These are phyloP conservation scores for Lentinula sp. DNA, from an alignment of 768 basidiomycete genomes.

Conservation along the genomic window DNA sequence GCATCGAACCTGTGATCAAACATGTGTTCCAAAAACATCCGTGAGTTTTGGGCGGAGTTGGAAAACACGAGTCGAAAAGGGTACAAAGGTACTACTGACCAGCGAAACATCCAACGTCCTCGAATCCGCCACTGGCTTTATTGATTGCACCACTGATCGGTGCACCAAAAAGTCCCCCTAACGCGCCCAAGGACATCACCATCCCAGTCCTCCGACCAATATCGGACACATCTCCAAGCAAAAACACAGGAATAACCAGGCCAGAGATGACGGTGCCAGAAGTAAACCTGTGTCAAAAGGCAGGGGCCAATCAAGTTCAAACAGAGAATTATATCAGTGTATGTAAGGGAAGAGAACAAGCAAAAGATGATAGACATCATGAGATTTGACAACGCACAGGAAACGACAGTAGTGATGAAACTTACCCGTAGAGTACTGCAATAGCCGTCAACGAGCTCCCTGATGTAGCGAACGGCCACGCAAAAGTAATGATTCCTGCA, in stretches of 20 bases:
- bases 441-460: slow-evolving; percentile 43
- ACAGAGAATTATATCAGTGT: slow-evolving; percentile 14
- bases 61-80: neutral
- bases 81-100: slow-evolving; percentile 22
- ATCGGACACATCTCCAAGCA: slow-evolving; percentile 54
- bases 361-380: slow-evolving; percentile 11
- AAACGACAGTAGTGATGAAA: slow-evolving; percentile 11
- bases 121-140: slow-evolving; percentile 43
- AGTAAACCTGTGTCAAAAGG: slow-evolving; percentile 33
- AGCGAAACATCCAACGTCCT: slow-evolving; percentile 49
- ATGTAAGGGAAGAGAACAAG: slow-evolving; percentile 5
- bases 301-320: neutral
- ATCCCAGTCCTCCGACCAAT: slow-evolving; percentile 63
- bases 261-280: slow-evolving; percentile 61
- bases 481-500: slow-evolving; percentile 54
- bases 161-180: slow-evolving; percentile 63
- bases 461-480: slow-evolving; percentile 60
- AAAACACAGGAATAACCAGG: slow-evolving; percentile 49
- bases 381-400: no score
- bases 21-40: neutral
- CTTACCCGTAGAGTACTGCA: slow-evolving; percentile 60
- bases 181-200: slow-evolving; percentile 50
- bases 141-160: slow-evolving; percentile 72
- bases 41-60: neutral
- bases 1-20: slow-evolving; percentile 19